These are phyloP conservation scores for Domatiomyces globalis DNA, from an alignment of 2,329 filamentous ascomycete genomes.

Conservation along the genomic window DNA sequence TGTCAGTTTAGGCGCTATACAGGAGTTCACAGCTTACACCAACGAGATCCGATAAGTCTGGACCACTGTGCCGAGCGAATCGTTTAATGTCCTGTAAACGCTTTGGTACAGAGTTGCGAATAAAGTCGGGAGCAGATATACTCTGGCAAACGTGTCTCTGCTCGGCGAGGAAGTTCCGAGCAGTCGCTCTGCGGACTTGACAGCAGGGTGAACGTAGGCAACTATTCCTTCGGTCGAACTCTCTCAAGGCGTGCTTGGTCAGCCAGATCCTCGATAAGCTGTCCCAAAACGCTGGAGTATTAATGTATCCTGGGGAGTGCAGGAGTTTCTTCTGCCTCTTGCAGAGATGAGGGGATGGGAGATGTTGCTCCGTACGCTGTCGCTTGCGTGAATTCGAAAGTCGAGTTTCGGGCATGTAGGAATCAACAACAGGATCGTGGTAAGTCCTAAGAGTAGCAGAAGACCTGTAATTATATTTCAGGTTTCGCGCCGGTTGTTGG, in stretches of 20 bases:
- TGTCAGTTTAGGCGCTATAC: conserved; percentile 1
- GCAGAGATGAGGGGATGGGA: no score
- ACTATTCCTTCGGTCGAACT: conserved; percentile 16
- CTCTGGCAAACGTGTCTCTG: no score
- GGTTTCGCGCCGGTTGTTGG: no score
- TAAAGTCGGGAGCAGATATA: conserved; percentile 1
- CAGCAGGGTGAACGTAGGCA: not conserved
- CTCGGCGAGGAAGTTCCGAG: not conserved
- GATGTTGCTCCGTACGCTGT: no score
- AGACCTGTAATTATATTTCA: no score
- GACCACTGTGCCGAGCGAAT: conserved; percentile 24
- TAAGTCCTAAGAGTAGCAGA: no score
- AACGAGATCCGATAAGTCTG: conserved; percentile 19
- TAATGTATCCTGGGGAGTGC: not conserved
- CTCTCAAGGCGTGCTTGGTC: conserved; percentile 13
- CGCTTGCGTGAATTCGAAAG: no score
- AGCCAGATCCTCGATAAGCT: conserved; percentile 18
- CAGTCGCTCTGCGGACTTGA: conserved; percentile 1
- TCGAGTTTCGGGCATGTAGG: no score
- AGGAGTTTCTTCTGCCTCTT: no score
- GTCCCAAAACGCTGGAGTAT: conserved; percentile 16
- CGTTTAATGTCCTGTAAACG: conserved; percentile 12
- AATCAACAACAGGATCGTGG: no score
- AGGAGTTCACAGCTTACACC: conserved; percentile 22
- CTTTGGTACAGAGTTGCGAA: conserved; percentile 1